Base-by-base conservation (phyloP, 1,139 yeast genomes). In the Pichia sp. region DNA sequence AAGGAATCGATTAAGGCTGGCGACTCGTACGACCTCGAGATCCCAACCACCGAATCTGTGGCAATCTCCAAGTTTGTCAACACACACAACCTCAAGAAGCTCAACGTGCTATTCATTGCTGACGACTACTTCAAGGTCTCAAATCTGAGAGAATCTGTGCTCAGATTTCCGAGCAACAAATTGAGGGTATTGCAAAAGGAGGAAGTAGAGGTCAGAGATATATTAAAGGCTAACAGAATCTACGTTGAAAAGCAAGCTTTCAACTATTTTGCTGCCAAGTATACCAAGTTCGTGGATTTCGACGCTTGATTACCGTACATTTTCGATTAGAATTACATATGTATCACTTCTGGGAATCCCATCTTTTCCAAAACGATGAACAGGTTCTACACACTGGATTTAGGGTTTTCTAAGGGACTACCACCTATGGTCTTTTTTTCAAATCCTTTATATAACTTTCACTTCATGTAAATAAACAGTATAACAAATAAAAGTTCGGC, bases 171-270 rank as follows among this genome's bases (percentile, higher is more conserved):
- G 68, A 75, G 70, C 51, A 66, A 64, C 41, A 79, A 78, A 62
- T 79, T 88, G 46, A 87, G 79, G 60, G 82, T 88, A 37, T 72
- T 87, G 55, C 78, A 83, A 57, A 84, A 86, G 67, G 96, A 89
- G 61, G 87, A 85, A 23, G 81, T 89, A 41, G 88, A 87, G 66
- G 95, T 91, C 39, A 82, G 93, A 70, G 96, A 90, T 65, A 66
- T 91, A 52, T 79, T 91, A 59, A 86, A 83, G 70, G 95, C 97
- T 28, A 80, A 86, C 63, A 79, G 88, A 56, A 74, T 91, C 55
- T 80, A 82, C 62, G 80, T 90, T 58, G 97, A 90, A 69, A 74
- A 80, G 61, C 74, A 75, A 23, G 95, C 96, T 2, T 78, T 91
- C 63, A 80, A 82, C 65, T 85, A 69, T 48, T 63, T 74, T 51